Base-by-base conservation (phyloP, 441 rosid species). In the Codiaeum variegatum region DNA sequence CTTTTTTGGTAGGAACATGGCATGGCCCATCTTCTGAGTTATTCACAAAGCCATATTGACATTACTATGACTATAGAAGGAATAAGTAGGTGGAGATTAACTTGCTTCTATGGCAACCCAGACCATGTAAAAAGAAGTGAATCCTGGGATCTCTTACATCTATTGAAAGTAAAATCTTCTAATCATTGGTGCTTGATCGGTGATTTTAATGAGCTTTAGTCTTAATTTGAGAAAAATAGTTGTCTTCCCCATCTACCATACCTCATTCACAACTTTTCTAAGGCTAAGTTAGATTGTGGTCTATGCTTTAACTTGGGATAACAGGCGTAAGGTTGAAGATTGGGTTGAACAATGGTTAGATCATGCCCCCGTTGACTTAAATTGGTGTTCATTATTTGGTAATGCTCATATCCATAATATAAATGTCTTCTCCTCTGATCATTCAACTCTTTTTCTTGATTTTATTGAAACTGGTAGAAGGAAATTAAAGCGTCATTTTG, bases 401-500 rank as follows among this genome's bases (percentile, higher is more conserved):
- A 3, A 52, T 52, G n/a, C 10, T 5, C 10, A 1, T 0, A 6
- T 19, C n/a, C 0, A 3, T 1, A 52, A 52, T 8, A 0, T n/a
- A 1, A 18, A 5, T 1, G n/a, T 8, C n/a, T 6, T 52, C 9
- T 15, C 56, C n/a, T 52, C 7, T 52, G 24, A 52, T 52, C 56
- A 52, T 21, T 6, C 56, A 18, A 1, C 24, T 4, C 2, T 52
- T 18, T 52, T 52, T 52, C 24, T 52, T 3, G 56, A 52, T 52
- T 52, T 52, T 18, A 9, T n/a, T 52, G 7, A n/a, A 5, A 2
- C 7, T 12, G 16, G 16, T 13, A 4, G 7, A 18, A 1, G 19
- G 21, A 8, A 1, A 4, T 3, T 18, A 1, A n/a, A 9, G 5
- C 5, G n/a, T 0, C 5, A 6, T 4, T n/a, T 4, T n/a, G 0